Percentiles rank a stretch among this genome's conserved stretches.
Evolutionary conservation across 768 basidiomycete genomes (phyloP).

Genomic region (Amanita inopinata): DNA sequence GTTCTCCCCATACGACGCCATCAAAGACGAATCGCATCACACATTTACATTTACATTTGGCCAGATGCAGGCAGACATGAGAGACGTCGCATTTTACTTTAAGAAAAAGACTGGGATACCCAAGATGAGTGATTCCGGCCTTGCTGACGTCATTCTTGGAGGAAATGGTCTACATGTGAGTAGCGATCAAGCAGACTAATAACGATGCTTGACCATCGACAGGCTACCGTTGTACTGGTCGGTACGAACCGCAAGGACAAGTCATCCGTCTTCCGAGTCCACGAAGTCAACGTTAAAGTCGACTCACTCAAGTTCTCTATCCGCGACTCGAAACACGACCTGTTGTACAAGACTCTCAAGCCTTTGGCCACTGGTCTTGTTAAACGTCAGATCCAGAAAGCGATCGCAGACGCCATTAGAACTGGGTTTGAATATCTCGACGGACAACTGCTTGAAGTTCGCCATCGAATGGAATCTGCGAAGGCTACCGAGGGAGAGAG

Average conservation of each 20-base stretch:
- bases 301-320: slow-evolving; percentile 85
- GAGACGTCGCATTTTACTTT: slow-evolving; percentile 90
- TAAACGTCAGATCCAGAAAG: slow-evolving; percentile 58
- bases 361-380: slow-evolving; percentile 76
- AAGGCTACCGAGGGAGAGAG: slow-evolving; percentile 26
- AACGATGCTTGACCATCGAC: not conserved
- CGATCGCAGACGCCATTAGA: slow-evolving; percentile 52
- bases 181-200: slow-evolving; percentile 6
- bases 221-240: slow-evolving; percentile 54
- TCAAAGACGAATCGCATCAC: slow-evolving; percentile 55
- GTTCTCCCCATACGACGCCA: slow-evolving; percentile 68
- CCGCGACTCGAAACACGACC: slow-evolving; percentile 84
- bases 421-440: slow-evolving; percentile 85
- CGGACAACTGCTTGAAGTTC: slow-evolving; percentile 79
- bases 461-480: slow-evolving; percentile 67
- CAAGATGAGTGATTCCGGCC: slow-evolving; percentile 70
- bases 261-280: slow-evolving; percentile 64
- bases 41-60: slow-evolving; percentile 64
- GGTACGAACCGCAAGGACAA: slow-evolving; percentile 46
- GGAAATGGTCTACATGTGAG: slow-evolving; percentile 70
- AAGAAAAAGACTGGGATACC: slow-evolving; percentile 77
- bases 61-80: slow-evolving; percentile 91
- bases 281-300: slow-evolving; percentile 68
- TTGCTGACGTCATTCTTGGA: slow-evolving; percentile 79
- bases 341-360: slow-evolving; percentile 77